phyloP scores from a whole-genome alignment of 2,329 filamentous ascomycete species.

The Phoma sp. region DNA sequence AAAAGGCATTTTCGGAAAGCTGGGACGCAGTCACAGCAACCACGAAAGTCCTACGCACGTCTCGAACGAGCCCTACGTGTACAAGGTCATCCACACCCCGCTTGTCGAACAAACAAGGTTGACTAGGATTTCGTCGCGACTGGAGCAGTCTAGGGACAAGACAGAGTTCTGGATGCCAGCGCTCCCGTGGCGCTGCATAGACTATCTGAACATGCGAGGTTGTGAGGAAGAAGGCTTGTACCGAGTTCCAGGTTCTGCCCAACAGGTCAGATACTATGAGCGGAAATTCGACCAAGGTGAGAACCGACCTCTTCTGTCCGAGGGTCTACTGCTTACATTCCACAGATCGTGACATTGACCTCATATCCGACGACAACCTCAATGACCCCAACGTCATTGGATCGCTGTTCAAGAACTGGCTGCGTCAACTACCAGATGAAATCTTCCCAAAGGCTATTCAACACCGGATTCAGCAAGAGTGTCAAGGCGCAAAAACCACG shows the following conservation, averaged over 20 bases:
- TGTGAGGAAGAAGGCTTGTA: conserved; percentile 94
- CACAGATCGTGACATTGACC: conserved; percentile 82
- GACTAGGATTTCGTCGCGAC: conserved; percentile 86
- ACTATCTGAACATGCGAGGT: conserved; percentile 88
- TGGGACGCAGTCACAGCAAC: conserved; percentile 72
- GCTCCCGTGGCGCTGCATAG: conserved; percentile 92
- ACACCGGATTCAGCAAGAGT: conserved; percentile 79
- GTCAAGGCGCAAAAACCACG: conserved; percentile 77
- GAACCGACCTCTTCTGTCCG: conserved; percentile 15
- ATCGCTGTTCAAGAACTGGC: conserved; percentile 95
- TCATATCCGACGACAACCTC: conserved; percentile 84
- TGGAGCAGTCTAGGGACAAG: conserved; percentile 90
- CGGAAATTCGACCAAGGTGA: conserved; percentile 84
- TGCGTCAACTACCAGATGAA: conserved; percentile 92
- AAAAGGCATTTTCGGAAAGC: conserved; percentile 83
- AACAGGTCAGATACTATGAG: conserved; percentile 93
- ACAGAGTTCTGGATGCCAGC: conserved; percentile 99
- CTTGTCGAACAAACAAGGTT: conserved; percentile 87
- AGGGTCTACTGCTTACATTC: conserved; percentile 15
- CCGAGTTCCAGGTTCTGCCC: conserved; percentile 86
- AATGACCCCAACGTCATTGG: conserved; percentile 97
- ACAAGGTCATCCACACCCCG: conserved; percentile 84
- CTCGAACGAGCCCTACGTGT: conserved; percentile 80
- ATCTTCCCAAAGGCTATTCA: conserved; percentile 87
- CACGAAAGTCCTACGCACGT: conserved; percentile 68